Evolutionary conservation across 306 rosid genomes (phyloP).

Genomic region (Citrullus mucosospermus): DNA sequence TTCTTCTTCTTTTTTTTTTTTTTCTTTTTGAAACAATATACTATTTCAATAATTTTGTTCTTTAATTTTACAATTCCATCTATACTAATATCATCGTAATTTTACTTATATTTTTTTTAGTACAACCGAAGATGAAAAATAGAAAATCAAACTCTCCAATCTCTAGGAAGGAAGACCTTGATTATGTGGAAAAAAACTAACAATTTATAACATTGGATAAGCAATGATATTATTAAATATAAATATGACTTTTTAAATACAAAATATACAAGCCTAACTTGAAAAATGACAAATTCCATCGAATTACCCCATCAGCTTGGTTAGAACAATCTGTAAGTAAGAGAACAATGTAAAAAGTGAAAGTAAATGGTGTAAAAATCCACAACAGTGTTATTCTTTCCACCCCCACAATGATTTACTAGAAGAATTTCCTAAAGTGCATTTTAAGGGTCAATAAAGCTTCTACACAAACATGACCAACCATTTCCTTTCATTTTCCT

Average conservation of each 20-base stretch:
- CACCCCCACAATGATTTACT: slow-evolving; percentile 27
- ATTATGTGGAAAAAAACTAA: no score
- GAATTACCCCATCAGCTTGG: neutral
- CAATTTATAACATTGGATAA: no score
- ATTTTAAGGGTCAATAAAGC: neutral
- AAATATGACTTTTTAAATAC: neutral
- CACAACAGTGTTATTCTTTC: neutral
- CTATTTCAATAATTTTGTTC: neutral
- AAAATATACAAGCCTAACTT: neutral
- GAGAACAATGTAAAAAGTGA: neutral
- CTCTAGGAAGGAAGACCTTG: no score
- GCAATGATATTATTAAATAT: neutral
- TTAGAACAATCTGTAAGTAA: neutral
- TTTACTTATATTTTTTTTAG: no score
- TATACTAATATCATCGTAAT: neutral
- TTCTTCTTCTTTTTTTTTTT: no score
- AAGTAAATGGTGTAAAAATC: slow-evolving; percentile 2
- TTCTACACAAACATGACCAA: slow-evolving; percentile 10
- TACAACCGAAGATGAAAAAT: no score
- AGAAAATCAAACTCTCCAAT: no score
- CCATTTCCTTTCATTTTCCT: neutral
- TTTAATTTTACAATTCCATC: neutral
- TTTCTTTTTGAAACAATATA: no score
- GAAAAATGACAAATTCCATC: neutral
- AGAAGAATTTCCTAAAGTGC: slow-evolving; percentile 9